These are phyloP conservation scores for Apiospora sp. DNA, from an alignment of 2,329 filamentous ascomycete genomes.

Conservation along the genomic window DNA sequence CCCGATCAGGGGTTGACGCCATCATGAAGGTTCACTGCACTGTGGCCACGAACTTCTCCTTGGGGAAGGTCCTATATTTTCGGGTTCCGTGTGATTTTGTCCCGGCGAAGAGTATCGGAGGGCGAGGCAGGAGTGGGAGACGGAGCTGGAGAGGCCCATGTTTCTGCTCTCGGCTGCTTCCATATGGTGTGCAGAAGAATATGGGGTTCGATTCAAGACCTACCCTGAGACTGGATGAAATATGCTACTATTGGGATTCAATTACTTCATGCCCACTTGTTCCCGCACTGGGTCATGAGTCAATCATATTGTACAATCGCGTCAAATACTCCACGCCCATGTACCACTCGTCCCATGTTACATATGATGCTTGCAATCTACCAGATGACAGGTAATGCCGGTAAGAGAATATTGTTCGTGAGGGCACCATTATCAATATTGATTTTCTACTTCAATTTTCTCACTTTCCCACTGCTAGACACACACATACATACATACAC, in stretches of 20 bases:
- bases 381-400: not conserved
- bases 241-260: not conserved
- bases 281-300: not conserved
- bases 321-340: not conserved
- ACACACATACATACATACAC: not conserved
- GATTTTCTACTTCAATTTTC: not conserved
- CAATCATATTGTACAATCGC: not conserved
- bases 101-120: not conserved
- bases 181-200: not conserved
- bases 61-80: not conserved
- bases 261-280: not conserved
- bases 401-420: not conserved
- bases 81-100: not conserved
- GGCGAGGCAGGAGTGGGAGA: not conserved
- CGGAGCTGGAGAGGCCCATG: not conserved
- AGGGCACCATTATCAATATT: not conserved
- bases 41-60: too few relatives aligned
- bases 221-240: not conserved
- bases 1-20: too few relatives aligned
- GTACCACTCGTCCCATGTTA: not conserved
- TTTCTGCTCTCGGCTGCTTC: not conserved
- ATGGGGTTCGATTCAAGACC: not conserved
- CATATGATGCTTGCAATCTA: not conserved
- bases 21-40: too few relatives aligned
- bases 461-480: not conserved